These are phyloP conservation scores for Sphaceloma murrayae DNA, from an alignment of 2,329 filamentous ascomycete genomes.

Conservation along the genomic window DNA sequence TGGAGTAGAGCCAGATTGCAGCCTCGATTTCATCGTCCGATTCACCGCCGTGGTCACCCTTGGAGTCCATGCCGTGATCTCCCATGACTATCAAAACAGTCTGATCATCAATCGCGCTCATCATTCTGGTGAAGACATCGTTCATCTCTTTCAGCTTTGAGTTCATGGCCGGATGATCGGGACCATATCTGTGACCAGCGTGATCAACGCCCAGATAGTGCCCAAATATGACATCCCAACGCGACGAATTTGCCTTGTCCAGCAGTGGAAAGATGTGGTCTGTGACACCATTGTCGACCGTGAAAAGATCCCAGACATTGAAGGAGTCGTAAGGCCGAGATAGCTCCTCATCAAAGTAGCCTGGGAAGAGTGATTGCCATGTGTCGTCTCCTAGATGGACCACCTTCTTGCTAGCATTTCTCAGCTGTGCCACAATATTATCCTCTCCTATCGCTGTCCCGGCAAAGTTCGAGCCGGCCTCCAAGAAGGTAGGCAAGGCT, in stretches of 20 bases:
- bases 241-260: conserved; percentile 49
- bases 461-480: conserved; percentile 89
- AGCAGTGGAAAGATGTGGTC: conserved; percentile 84
- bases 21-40: conserved; percentile 93
- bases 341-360: conserved; percentile 79
- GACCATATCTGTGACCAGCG: conserved; percentile 91
- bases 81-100: conserved; percentile 93
- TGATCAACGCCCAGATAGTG: conserved; percentile 95
- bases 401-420: conserved; percentile 60
- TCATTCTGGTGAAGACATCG: conserved; percentile 60
- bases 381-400: conserved; percentile 97
- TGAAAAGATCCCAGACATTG: conserved; percentile 96
- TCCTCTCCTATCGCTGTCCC: conserved; percentile 95
- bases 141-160: conserved; percentile 91
- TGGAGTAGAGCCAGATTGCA: conserved; percentile 97
- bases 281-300: conserved; percentile 88
- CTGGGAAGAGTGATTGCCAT: conserved; percentile 87
- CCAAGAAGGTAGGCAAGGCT: conserved; percentile 87
- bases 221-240: conserved; percentile 92
- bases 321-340: conserved; percentile 91
- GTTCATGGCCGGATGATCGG: conserved; percentile 83
- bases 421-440: conserved; percentile 58
- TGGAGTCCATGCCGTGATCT: conserved; percentile 97
- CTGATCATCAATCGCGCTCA: conserved; percentile 64
- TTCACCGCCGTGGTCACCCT: conserved; percentile 97